Percentiles rank a stretch among this genome's conserved stretches.
Evolutionary conservation across 495 filamentous ascomycete species (phyloP).

Genomic region (Annulohypoxylon stygium): DNA sequence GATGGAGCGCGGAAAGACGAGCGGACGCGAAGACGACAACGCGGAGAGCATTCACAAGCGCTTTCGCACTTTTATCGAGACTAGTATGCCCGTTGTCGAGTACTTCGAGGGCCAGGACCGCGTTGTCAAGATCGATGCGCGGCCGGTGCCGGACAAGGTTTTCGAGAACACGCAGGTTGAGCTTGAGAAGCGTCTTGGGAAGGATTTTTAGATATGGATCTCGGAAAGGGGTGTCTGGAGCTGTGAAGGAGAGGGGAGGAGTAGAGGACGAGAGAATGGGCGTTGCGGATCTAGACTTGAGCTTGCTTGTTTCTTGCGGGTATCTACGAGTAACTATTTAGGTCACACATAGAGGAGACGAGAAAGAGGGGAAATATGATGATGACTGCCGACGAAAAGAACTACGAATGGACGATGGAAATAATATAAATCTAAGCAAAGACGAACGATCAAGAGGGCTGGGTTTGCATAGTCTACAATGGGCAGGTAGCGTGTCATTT

Average conservation of each 20-base stretch:
- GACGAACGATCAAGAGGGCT: background rate
- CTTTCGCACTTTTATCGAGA: conserved; percentile 92
- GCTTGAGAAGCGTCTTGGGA: conserved; percentile 50
- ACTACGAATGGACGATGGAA: conserved; percentile 1
- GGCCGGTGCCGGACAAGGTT: conserved; percentile 76
- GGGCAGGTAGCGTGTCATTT: conserved; percentile 22
- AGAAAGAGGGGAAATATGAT: conserved; percentile 2
- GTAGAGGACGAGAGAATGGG: background rate
- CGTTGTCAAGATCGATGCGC: conserved; percentile 82
- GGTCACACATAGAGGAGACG: conserved; percentile 10
- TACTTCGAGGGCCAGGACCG: conserved; percentile 80
- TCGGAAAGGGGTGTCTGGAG: no score
- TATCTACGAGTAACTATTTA: background rate
- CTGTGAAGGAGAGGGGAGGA: background rate
- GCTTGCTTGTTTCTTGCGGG: background rate
- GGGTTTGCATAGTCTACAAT: conserved; percentile 23
- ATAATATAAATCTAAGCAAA: background rate
- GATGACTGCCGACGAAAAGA: conserved; percentile 17
- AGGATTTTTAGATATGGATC: background rate
- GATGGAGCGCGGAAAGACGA: conserved; percentile 90
- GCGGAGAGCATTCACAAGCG: conserved; percentile 94
- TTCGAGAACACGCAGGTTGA: conserved; percentile 73
- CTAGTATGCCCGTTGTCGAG: conserved; percentile 95
- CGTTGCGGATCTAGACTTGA: conserved; percentile 21
- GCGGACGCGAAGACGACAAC: conserved; percentile 92